Conservation (phyloP, 306 rosid genomes). For the Rubus parviflorus region DNA sequence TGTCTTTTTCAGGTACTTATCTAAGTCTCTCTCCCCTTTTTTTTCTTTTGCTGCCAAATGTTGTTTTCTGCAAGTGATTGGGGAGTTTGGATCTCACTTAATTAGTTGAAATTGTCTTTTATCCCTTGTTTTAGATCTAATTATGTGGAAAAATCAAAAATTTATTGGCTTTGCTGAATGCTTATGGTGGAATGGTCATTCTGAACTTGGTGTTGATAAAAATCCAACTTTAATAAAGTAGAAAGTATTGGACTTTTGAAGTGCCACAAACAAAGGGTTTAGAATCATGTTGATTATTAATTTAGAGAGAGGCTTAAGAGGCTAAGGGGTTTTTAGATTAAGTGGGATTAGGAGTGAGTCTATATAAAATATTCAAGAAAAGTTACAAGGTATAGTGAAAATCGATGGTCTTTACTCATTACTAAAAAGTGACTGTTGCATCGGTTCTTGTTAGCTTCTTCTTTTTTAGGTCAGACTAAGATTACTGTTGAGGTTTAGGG, state of each 20-base stretch:
- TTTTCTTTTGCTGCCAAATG: not conserved
- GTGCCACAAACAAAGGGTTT: not conserved
- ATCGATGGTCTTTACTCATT: not conserved
- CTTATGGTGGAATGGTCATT: not conserved
- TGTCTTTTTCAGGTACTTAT: not conserved
- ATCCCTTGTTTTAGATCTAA: constrained; percentile 4
- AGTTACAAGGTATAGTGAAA: not conserved
- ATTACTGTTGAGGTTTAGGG: not conserved
- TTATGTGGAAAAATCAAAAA: not conserved
- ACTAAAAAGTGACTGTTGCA: not conserved
- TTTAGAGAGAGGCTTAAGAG: not conserved
- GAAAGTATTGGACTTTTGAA: not conserved
- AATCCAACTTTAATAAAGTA: not conserved
- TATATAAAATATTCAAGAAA: not conserved
- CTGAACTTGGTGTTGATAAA: not conserved
- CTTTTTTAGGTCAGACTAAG: not conserved
- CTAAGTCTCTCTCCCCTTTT: not conserved
- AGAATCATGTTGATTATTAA: not conserved
- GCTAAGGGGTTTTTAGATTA: not conserved
- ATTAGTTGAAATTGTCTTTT: not conserved
- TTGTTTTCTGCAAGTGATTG: not conserved
- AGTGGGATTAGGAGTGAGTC: not conserved
- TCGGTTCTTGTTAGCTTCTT: not conserved
- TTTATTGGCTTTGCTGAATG: not conserved
- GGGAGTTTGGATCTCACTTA: not conserved